Base-by-base conservation (phyloP, 1,284 basidiomycete species). In the Cystobasidiaceae sp. region DNA sequence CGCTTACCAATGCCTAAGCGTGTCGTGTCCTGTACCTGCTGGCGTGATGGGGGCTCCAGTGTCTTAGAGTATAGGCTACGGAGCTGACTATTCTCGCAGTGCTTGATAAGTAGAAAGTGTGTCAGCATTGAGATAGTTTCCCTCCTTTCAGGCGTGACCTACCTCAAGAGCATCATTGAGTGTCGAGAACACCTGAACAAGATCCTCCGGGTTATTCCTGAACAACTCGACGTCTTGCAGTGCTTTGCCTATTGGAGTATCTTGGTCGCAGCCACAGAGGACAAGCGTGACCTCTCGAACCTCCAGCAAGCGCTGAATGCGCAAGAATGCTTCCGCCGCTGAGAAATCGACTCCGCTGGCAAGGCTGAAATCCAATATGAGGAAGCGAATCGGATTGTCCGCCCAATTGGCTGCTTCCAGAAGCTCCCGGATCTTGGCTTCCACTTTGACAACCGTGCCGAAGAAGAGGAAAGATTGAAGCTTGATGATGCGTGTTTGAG, bases 391-490 rank as follows among this genome's bases (percentile, higher is more conserved):
- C 0, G 93, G 92, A 58, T 86, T 86, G 32, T 81, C 80, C 46
- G 85, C 80, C 86, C 92, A 96, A 13, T 83, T 80, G 0, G 86
- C 84, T 5, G 83, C 83, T 62, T 89, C 85, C 23, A 97, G 83
- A 21, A 92, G 81, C 17, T 82, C 78, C 6, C 87, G 83, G 46
- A 92, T 87, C 0, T 87, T 81, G 70, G 62, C 60, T 63, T 75
- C 74, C 63, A 72, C 72, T 39, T 67, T 70, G 44, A 73, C 74
- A 48, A 75, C 74, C 11, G 73, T 74, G 4, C 96, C 94, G 76
- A 98, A 98, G 82, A 97, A 98, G 37, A 98, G 80, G 79, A 91
- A 93, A 0, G 89, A 90, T 81, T 97, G 93, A 6, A 97, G 78
- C 69, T 89, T 86, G 72, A 97, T 81, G 60, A 97, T 86, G 33